These are phyloP conservation scores for Aspergillus bombycis DNA, from an alignment of 2,329 filamentous ascomycete genomes.

Conservation along the genomic window DNA sequence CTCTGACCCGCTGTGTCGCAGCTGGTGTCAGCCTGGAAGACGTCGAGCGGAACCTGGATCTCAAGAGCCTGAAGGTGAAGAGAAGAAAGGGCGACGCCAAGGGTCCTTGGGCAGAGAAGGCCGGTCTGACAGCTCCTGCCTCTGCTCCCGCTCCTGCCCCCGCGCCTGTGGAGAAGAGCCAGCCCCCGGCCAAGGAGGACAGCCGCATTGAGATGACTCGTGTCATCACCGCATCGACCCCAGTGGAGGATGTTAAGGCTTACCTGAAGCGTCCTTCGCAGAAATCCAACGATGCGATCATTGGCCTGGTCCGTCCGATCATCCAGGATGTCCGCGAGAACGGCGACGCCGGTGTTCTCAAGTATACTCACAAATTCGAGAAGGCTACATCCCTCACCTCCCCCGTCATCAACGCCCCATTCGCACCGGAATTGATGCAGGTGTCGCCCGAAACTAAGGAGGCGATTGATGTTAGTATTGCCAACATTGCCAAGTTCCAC, in stretches of 20 bases:
- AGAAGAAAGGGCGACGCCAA: slow-evolving; percentile 92
- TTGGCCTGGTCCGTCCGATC: slow-evolving; percentile 88
- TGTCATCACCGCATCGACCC: slow-evolving; percentile 68
- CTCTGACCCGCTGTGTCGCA: slow-evolving; percentile 82
- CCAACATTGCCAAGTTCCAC: slow-evolving; percentile 95
- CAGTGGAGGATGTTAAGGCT: slow-evolving; percentile 67
- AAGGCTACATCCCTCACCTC: slow-evolving; percentile 89
- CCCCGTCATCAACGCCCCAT: slow-evolving; percentile 87
- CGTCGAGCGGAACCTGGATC: slow-evolving; percentile 88
- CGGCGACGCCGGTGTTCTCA: slow-evolving; percentile 85
- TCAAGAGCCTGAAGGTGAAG: slow-evolving; percentile 95
- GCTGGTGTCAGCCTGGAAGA: slow-evolving; percentile 85
- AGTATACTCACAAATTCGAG: slow-evolving; percentile 97
- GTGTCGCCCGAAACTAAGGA: slow-evolving; percentile 79
- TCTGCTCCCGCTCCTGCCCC: slow-evolving; percentile 52
- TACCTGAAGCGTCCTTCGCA: slow-evolving; percentile 88
- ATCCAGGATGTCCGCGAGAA: slow-evolving; percentile 81
- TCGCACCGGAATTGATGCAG: slow-evolving; percentile 82
- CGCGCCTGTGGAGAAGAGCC: slow-evolving; percentile 37
- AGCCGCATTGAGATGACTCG: slow-evolving; percentile 81
- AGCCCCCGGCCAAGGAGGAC: slow-evolving; percentile 40
- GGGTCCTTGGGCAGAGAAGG: slow-evolving; percentile 85
- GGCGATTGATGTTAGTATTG: slow-evolving; percentile 91
- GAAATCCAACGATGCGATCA: slow-evolving; percentile 89
- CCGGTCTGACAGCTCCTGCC: slow-evolving; percentile 64